These are phyloP conservation scores for Tricharina praecox DNA, from an alignment of 495 filamentous ascomycete genomes.

Conservation along the genomic window DNA sequence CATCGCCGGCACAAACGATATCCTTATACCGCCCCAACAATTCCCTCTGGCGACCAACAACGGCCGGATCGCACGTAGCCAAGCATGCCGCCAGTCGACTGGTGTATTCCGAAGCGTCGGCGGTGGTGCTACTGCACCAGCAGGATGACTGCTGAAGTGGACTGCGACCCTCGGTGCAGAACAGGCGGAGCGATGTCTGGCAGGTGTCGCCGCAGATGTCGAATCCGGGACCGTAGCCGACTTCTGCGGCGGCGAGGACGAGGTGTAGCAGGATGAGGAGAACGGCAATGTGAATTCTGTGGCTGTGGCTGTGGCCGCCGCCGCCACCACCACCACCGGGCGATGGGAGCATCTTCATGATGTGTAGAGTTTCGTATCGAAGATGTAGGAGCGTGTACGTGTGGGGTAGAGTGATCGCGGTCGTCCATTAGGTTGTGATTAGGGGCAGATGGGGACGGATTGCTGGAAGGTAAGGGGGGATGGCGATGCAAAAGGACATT, in stretches of 20 bases:
- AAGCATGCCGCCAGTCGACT: conserved; percentile 20
- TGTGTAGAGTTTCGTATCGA: too few species aligned
- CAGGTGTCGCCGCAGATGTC: conserved; percentile 23
- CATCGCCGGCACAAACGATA: conserved; percentile 13
- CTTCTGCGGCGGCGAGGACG: conserved; percentile 10
- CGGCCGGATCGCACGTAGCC: conserved; percentile 16
- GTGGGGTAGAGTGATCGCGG: too few species aligned
- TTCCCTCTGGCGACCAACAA: conserved; percentile 14
- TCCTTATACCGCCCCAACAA: conserved; percentile 15
- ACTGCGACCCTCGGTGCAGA: conserved; percentile 19
- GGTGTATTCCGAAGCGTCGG: too few species aligned
- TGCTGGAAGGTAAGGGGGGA: too few species aligned
- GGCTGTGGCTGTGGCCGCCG: too few species aligned
- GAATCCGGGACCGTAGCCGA: conserved; percentile 22
- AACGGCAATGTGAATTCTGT: too few species aligned
- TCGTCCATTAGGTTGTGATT: too few species aligned
- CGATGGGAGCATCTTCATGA: too few species aligned
- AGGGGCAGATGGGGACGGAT: too few species aligned
- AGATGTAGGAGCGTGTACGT: too few species aligned
- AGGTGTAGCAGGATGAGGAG: neutral
- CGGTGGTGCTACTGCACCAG: conserved; percentile 15
- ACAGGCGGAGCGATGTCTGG: conserved; percentile 21
- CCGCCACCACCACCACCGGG: too few species aligned
- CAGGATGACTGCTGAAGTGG: conserved; percentile 15
- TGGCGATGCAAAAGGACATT: too few species aligned